These are phyloP conservation scores for Secale cereale DNA, from an alignment of 176 grass and related monocot genomes.

Conservation along the genomic window DNA sequence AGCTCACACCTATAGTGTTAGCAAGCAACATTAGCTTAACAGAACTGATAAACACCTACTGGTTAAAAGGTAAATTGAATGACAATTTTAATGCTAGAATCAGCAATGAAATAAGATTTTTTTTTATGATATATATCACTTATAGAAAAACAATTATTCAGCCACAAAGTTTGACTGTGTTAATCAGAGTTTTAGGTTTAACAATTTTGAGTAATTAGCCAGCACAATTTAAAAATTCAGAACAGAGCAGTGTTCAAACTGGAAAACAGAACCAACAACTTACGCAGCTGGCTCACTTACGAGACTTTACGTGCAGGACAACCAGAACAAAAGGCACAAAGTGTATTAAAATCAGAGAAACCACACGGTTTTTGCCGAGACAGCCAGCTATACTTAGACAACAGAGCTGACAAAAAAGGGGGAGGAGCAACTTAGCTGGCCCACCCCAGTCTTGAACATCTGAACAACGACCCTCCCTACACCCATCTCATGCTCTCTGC, in stretches of 20 bases:
- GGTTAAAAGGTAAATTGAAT: background rate
- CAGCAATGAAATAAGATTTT: background rate
- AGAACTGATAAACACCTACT: background rate
- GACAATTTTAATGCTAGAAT: slow-evolving; percentile 19
- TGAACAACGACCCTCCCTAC: slow-evolving; percentile 4
- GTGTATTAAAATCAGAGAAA: background rate
- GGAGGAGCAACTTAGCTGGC: background rate
- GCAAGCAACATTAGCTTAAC: background rate
- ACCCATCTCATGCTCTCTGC: background rate
- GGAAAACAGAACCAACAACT: background rate
- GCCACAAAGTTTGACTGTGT: background rate
- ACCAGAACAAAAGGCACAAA: background rate
- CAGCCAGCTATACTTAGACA: background rate
- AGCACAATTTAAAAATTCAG: background rate
- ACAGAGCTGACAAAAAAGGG: no score
- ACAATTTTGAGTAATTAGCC: background rate
- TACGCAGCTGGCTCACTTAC: background rate
- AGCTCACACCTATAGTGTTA: background rate
- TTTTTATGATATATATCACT: background rate
- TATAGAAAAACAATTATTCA: background rate
- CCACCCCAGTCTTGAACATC: background rate
- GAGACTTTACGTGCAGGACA: background rate
- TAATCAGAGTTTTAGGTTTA: background rate
- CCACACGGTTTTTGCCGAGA: background rate
- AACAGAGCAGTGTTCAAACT: background rate